Base-by-base conservation (phyloP, 306 rosid species). In the Cicer pinnatifidum region DNA sequence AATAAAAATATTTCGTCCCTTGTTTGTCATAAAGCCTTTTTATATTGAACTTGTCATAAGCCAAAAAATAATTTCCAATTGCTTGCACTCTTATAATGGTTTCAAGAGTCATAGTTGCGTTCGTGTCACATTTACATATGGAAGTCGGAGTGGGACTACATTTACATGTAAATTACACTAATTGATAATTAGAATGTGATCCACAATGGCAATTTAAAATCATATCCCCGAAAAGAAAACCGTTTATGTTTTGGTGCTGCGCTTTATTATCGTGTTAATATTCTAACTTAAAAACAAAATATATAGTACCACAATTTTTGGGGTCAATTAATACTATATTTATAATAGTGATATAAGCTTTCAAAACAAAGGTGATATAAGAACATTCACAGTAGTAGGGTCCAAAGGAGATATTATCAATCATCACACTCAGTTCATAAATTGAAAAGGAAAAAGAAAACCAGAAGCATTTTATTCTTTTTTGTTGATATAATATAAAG, bases 121-220 rank as follows among this genome's bases (percentile, higher is more conserved):
- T 65, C 9, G 40, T 66, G 71, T 53, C 44, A 40, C 44, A 40
- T 40, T 23, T 58, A 58, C 16, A 57, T 23, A 8, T 3, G 33
- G 33, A 0, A 28, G 33, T 28, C 33, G 13, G 1, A 23, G 64
- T 57, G 53, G 38, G 16, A 17, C 37, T 37, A 15, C 52, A 10
- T 62, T 39, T 62, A 62, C 48, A 64, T 64, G 16, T 64, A 64
- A 41, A 9, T 65, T 19, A 17, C 11, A 44, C 71, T 11, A 44
- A 45, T 44, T 66, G 16, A 44, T 44, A 66, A 45, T 66, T 44
- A 66, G 40, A 43, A 19, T 19, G 51, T 17, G 9, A 65, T 44
- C 53, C 46, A 28, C 57, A 2, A 19, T 46, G 23, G 57, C 72
- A 67, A 45, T 46, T 45, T 67, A 45, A 67, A 46, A 67, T 46